Evolutionary conservation across 352 stramenopile species (phyloP).

Genomic region (Plasmopara halstedii): DNA sequence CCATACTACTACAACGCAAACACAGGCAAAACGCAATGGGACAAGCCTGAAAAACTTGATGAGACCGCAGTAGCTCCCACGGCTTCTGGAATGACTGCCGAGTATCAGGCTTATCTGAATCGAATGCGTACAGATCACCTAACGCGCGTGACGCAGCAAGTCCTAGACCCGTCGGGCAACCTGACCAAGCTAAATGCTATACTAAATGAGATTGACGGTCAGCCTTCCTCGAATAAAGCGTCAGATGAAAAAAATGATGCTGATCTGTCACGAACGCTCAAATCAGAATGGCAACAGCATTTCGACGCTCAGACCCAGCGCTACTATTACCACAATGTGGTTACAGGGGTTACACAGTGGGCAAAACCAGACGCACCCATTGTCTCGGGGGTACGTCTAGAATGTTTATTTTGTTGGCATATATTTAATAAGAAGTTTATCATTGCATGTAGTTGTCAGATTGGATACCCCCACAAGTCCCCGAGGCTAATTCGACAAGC

Average conservation of each 20-base stretch:
- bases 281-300: constrained; percentile 77
- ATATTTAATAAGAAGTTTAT: background rate
- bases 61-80: constrained; percentile 17
- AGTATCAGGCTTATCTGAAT: constrained; percentile 71
- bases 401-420: background rate
- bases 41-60: constrained; percentile 41
- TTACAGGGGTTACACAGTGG: constrained; percentile 75
- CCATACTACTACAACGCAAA: constrained; percentile 68
- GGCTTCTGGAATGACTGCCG: constrained; percentile 17
- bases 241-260: constrained; percentile 1
- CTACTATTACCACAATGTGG: constrained; percentile 82
- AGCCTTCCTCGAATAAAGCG: background rate
- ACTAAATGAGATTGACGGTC: constrained; percentile 47
- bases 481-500: constrained; percentile 12
- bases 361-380: constrained; percentile 58
- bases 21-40: constrained; percentile 65
- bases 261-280: constrained; percentile 8
- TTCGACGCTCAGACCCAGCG: constrained; percentile 69
- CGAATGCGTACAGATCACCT: constrained; percentile 41
- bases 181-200: constrained; percentile 66
- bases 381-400: constrained; percentile 52
- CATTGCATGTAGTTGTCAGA: constrained; percentile 44
- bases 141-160: constrained; percentile 47
- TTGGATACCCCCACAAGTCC: constrained; percentile 60
- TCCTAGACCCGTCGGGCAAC: constrained; percentile 60